Conservation (phyloP, 1,139 yeast species). For the Blastobotrys buckinghamii region DNA sequence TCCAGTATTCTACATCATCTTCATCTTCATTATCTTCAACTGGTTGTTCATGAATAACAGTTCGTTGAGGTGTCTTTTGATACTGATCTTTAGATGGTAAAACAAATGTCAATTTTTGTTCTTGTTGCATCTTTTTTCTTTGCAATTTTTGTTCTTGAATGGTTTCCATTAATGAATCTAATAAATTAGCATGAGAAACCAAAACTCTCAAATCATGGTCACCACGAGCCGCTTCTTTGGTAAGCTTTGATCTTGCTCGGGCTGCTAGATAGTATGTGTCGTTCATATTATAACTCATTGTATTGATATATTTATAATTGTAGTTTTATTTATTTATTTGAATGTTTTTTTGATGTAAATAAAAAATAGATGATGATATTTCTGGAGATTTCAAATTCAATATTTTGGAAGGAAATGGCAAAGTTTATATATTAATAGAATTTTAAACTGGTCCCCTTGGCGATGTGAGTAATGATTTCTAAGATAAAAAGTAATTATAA, state of each 20-base stretch:
- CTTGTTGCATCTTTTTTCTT: constrained; percentile 1
- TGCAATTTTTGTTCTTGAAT: constrained; percentile 16
- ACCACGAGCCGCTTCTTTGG: constrained; percentile 56
- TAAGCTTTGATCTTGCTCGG: constrained; percentile 60
- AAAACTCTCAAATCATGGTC: constrained; percentile 57
- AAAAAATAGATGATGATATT: background rate
- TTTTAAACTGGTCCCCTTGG: background rate
- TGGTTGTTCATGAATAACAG: background rate
- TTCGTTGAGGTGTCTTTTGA: background rate
- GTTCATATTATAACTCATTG: background rate
- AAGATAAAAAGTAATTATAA: no score
- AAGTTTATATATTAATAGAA: constrained; percentile 1
- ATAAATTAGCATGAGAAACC: constrained; percentile 71
- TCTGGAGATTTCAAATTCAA: no score
- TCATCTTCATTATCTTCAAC: constrained; percentile 4
- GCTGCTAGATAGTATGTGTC: constrained; percentile 63
- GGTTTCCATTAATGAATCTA: constrained; percentile 60
- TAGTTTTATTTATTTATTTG: background rate
- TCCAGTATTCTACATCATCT: constrained; percentile 5
- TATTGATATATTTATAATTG: background rate
- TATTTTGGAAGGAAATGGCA: background rate
- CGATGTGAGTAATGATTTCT: background rate
- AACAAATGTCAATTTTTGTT: constrained; percentile 5
- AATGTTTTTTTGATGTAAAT: background rate
- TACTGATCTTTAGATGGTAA: constrained; percentile 1